These are phyloP conservation scores for Tetracladium marchalianum DNA, from an alignment of 495 filamentous ascomycete genomes.

Conservation along the genomic window DNA sequence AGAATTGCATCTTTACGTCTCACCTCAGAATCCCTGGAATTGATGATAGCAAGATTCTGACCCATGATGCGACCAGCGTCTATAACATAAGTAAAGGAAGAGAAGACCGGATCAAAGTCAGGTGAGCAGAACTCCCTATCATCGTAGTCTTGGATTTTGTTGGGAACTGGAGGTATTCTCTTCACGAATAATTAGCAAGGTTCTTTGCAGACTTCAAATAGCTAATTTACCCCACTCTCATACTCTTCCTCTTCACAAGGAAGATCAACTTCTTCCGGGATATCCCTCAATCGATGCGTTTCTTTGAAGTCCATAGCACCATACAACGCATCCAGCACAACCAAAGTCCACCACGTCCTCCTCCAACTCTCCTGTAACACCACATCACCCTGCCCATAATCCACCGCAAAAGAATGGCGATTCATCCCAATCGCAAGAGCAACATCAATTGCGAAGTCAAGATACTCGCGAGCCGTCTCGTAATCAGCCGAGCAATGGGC, in stretches of 20 bases:
- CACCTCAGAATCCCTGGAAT: no score
- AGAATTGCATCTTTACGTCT: slow-evolving; percentile 16
- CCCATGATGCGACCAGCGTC: slow-evolving; percentile 51
- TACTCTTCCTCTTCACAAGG: slow-evolving; percentile 56
- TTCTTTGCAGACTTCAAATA: background rate
- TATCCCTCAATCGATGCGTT: slow-evolving; percentile 23
- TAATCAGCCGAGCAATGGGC: slow-evolving; percentile 54
- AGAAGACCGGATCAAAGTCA: slow-evolving; percentile 36
- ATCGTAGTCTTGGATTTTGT: slow-evolving; percentile 45
- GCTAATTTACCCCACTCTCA: slow-evolving; percentile 35
- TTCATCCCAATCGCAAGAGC: slow-evolving; percentile 61
- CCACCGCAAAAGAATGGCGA: slow-evolving; percentile 32
- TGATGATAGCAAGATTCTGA: slow-evolving; percentile 45
- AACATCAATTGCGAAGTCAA: slow-evolving; percentile 45
- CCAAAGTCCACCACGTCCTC: slow-evolving; percentile 69
- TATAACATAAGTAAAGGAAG: slow-evolving; percentile 53
- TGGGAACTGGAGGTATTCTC: slow-evolving; percentile 41
- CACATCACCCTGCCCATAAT: slow-evolving; percentile 34
- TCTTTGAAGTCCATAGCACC: slow-evolving; percentile 23
- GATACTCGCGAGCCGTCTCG: slow-evolving; percentile 39
- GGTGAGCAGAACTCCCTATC: slow-evolving; percentile 42
- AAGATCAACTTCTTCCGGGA: slow-evolving; percentile 37
- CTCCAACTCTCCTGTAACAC: slow-evolving; percentile 56
- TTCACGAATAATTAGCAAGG: slow-evolving; percentile 16
- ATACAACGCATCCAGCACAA: slow-evolving; percentile 45